Base-by-base conservation (phyloP, 2,329 filamentous ascomycete genomes). In the Dactylellina drechsleri region DNA sequence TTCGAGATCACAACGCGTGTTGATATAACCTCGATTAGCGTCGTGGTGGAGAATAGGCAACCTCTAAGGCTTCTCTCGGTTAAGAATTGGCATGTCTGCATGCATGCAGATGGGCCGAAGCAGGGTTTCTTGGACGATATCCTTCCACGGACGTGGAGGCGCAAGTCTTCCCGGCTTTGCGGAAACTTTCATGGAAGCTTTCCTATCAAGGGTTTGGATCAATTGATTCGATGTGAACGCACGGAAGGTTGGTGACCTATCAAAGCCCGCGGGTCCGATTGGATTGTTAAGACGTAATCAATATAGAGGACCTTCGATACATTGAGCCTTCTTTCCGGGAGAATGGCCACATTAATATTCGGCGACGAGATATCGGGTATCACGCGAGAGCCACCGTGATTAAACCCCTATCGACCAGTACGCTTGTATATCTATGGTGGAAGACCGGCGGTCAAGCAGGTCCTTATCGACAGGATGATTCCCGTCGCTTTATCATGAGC, bases 51-150 rank as follows among this genome's bases (percentile, higher is more conserved):
- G n/a, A 57, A 43, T 58, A 70, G 66, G 66, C 66, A 62, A 36
- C 58, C 65, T 59, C 49, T 52, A 68, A 61, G 62, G 62, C 62
- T 54, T 7, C 26, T 45, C 36, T 41, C 10, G 16, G 31, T 23
- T 36, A 36, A 36, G 31, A 36, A 36, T 36, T 16, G 60, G 49
- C 10, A 59, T 43, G 13, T 64, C 59, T 70, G 57, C 66, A 53
- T 31, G 57, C 66, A 52, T 41, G 4, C 18, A 58, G 50, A 58
- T 36, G 56, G 49, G 65, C 40, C 60, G 36, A 36, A 36, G 31
- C 31, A 36, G 31, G 31, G 31, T 36, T 36, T 36, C 16, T 60
- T 53, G 66, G 47, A 16, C 49, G 54, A 41, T 68, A 68, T 68
- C 57, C 26, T 49, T 49, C 36, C 20, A 18, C 40, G 47, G 66